These are phyloP conservation scores for Ustulina deusta DNA, from an alignment of 2,329 filamentous ascomycete genomes.

Conservation along the genomic window DNA sequence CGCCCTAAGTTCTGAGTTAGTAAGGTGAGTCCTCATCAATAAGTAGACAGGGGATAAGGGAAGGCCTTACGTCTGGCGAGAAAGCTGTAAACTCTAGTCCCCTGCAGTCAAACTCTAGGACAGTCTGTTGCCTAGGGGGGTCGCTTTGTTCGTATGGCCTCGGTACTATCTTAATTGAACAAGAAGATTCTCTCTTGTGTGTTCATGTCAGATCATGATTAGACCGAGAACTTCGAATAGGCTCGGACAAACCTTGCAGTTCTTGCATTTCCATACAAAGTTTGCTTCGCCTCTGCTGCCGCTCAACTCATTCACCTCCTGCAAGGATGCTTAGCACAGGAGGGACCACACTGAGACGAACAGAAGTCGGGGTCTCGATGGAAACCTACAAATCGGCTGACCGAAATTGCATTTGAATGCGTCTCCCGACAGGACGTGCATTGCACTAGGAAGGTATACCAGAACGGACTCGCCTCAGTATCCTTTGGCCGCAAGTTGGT, in stretches of 20 bases:
- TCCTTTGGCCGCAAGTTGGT: slow-evolving; percentile 90
- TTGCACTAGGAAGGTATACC: slow-evolving; percentile 97
- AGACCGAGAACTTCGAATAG: background rate
- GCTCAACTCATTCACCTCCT: slow-evolving; percentile 92
- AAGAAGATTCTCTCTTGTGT: slow-evolving; percentile 81
- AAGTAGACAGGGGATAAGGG: background rate
- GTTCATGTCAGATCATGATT: slow-evolving; percentile 12
- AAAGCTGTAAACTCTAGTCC: slow-evolving; percentile 94
- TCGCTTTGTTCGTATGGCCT: slow-evolving; percentile 77
- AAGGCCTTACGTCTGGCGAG: slow-evolving; percentile 78
- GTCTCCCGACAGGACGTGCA: slow-evolving; percentile 97
- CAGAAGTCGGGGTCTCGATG: background rate
- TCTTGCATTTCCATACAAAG: slow-evolving; percentile 99
- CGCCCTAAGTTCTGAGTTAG: slow-evolving; percentile 68
- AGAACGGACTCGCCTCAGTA: slow-evolving; percentile 84
- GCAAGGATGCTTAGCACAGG: slow-evolving; percentile 30
- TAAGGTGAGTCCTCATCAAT: slow-evolving; percentile 23
- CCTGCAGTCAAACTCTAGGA: slow-evolving; percentile 93
- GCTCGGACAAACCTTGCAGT: slow-evolving; percentile 80
- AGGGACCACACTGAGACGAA: background rate
- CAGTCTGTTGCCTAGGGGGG: slow-evolving; percentile 79
- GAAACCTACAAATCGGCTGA: slow-evolving; percentile 85
- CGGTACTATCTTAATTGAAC: slow-evolving; percentile 81
- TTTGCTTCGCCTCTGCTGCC: slow-evolving; percentile 96
- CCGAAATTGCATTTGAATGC: slow-evolving; percentile 85